Base-by-base conservation (phyloP, 73 alveolate species). In the Diophrys sp. region DNA sequence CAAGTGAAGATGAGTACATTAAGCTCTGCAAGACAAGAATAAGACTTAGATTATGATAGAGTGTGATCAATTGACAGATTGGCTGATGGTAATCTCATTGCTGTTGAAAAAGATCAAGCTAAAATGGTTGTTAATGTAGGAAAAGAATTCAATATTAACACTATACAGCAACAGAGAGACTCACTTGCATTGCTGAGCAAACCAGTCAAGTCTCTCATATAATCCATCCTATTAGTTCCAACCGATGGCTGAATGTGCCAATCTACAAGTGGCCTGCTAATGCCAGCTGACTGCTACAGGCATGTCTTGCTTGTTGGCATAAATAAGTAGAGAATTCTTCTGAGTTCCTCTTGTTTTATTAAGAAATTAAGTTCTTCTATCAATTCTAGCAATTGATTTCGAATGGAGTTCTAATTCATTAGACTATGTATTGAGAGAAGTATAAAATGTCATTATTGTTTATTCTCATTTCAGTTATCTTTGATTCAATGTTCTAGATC, bases 81-180 rank as follows among this genome's bases (percentile, higher is more conserved):
- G 25, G 77, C 82, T 2, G 94, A 92, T 56, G 67, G 90, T 57
- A 94, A 91, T 62, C 79, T 80, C 26, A 89, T 91, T 23, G 99
- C 99, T 18, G 85, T 97, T 84, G 99, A 99, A 0, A 95, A 87
- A 76, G 99, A 97, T 91, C 99, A 97, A 84, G 99, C 99, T 68
- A 95, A 99, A 0, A 93, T 97, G 57, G 99, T 97, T 31, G 94
- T 97, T 79, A 97, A 97, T 75, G 83, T 97, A 56, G 99, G 99
- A 70, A 94, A 96, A 56, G 99, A 97, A 68, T 95, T 90, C 70
- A 99, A 99, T 34, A 69, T 96, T 56, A 97, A 93, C 90, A 75
- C 89, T 75, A 75, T 79, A 71, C 71, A 77, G 56, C 82, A 88
- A 24, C 95, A 95, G 14, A 87, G 86, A 71, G 91, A 83, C 23